Evolutionary conservation across 176 grass and related monocot genomes (phyloP).

Genomic region (Phragmites australis): DNA sequence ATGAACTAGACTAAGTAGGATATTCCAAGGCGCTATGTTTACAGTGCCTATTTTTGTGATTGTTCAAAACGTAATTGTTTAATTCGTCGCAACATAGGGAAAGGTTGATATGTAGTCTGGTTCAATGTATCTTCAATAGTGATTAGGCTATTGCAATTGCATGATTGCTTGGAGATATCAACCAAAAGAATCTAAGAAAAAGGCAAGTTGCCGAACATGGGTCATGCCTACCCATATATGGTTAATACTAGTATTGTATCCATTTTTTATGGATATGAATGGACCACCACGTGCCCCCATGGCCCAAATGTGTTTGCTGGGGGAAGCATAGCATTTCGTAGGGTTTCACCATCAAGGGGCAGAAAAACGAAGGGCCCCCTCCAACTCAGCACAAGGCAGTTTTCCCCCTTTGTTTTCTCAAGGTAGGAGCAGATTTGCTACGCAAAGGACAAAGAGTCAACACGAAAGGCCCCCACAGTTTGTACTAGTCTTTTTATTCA

Average conservation of each 20-base stretch:
- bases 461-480: neutral
- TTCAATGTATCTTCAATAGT: neutral
- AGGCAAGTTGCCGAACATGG: conserved; percentile 26
- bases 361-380: conserved; percentile 7
- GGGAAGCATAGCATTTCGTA: conserved; percentile 46
- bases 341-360: conserved; percentile 26
- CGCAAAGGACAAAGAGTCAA: conserved; percentile 16
- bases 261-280: conserved; percentile 12
- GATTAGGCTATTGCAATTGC: neutral
- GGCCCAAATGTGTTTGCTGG: conserved; percentile 25
- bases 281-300: conserved; percentile 33
- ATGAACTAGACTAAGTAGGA: neutral
- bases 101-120: neutral
- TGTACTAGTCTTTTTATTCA: neutral
- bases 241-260: neutral
- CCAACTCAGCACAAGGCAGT: conserved; percentile 11
- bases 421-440: conserved; percentile 3
- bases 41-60: neutral
- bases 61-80: neutral
- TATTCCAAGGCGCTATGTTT: neutral
- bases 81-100: neutral
- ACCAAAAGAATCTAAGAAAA: neutral
- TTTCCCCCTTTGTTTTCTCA: neutral
- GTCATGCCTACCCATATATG: conserved; percentile 7
- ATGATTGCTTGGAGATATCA: conserved; percentile 4